These are phyloP conservation scores for Pseudocercospora musae DNA, from an alignment of 2,329 filamentous ascomycete species.

Conservation along the genomic window DNA sequence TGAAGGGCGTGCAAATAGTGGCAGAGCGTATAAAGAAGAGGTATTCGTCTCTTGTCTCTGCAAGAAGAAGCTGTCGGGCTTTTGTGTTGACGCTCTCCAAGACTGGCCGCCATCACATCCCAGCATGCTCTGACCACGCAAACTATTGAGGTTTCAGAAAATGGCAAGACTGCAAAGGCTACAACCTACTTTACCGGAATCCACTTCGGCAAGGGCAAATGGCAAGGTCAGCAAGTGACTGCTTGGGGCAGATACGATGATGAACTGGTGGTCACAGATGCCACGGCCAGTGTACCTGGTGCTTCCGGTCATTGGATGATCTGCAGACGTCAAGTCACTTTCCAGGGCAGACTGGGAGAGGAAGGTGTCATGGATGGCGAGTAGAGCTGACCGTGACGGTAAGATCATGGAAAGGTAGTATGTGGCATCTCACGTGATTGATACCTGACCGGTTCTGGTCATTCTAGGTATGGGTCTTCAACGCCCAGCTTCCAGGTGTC, in stretches of 20 bases:
- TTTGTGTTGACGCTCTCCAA: slow-evolving; percentile 15
- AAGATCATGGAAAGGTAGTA: background rate
- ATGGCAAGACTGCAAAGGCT: slow-evolving; percentile 35
- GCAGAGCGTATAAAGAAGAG: slow-evolving; percentile 34
- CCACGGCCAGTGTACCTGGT: slow-evolving; percentile 27
- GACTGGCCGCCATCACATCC: slow-evolving; percentile 40
- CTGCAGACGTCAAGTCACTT: slow-evolving; percentile 36
- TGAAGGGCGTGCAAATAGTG: slow-evolving; percentile 37
- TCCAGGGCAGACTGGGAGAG: slow-evolving; percentile 37
- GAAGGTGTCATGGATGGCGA: slow-evolving; percentile 35
- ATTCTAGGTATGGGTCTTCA: background rate
- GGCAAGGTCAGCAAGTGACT: slow-evolving; percentile 40
- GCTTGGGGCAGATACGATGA: slow-evolving; percentile 45
- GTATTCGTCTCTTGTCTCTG: background rate
- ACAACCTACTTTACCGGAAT: slow-evolving; percentile 43
- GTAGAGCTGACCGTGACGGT: background rate
- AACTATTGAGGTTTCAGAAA: slow-evolving; percentile 35
- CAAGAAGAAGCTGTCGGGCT: background rate
- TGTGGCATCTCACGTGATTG: background rate
- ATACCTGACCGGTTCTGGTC: background rate
- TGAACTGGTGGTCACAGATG: slow-evolving; percentile 32
- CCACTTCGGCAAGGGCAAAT: slow-evolving; percentile 44
- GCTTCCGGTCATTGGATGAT: slow-evolving; percentile 43
- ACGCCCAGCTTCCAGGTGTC: background rate
- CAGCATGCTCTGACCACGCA: slow-evolving; percentile 46